Evolutionary conservation across 768 basidiomycete species (phyloP).

Genomic region (Arthromyces matolae): DNA sequence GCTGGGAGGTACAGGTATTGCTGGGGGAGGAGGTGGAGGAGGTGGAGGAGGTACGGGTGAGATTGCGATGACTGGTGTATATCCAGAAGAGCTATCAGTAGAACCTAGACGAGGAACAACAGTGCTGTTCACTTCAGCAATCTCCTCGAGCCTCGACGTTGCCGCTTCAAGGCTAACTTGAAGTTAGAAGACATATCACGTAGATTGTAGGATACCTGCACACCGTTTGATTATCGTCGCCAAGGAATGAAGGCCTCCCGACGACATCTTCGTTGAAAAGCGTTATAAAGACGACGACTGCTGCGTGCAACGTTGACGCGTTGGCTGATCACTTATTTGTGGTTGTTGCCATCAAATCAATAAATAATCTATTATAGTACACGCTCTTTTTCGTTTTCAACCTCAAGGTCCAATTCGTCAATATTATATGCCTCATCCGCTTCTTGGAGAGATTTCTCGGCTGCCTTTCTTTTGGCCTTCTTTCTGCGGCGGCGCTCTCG

Average conservation of each 20-base stretch:
- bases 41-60: constrained; percentile 15
- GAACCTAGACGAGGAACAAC: constrained; percentile 9
- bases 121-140: constrained; percentile 48
- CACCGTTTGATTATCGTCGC: constrained; percentile 84
- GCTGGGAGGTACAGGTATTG: constrained; percentile 27
- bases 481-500: constrained; percentile 71
- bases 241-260: constrained; percentile 64
- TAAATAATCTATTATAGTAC: not conserved
- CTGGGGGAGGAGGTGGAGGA: constrained; percentile 27
- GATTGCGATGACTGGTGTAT: constrained; percentile 1
- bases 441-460: constrained; percentile 23
- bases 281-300: not conserved
- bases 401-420: not conserved
- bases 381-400: not conserved
- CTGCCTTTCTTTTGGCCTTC: constrained; percentile 71
- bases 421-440: constrained; percentile 11
- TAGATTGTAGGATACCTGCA: constrained; percentile 12
- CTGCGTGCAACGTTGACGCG: constrained; percentile 6
- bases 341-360: constrained; percentile 5
- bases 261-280: constrained; percentile 26
- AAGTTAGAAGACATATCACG: constrained; percentile 5
- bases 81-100: constrained; percentile 12
- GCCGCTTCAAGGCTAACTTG: constrained; percentile 79
- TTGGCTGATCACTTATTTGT: constrained; percentile 10
- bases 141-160: constrained; percentile 90